These are phyloP conservation scores for Erysimum cheiranthoides DNA, from an alignment of 345 rosid species.

Conservation along the genomic window DNA sequence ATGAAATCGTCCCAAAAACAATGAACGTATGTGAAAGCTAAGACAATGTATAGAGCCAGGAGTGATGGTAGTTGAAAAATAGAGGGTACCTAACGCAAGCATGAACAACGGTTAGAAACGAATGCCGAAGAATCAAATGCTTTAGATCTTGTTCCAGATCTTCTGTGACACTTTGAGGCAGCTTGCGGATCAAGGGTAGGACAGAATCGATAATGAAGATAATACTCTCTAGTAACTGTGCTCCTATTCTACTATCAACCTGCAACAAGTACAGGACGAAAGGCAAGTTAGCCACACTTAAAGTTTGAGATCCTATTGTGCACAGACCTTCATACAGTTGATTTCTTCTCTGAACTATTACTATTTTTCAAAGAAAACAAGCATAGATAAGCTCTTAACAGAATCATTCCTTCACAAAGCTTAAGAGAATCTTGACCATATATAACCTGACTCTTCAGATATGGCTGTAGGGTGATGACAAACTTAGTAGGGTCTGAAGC, in stretches of 20 bases:
- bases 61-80: conserved; percentile 31
- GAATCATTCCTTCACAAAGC: conserved; percentile 28
- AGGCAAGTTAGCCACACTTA: conserved; percentile 31
- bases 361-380: conserved; percentile 25
- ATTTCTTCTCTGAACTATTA: conserved; percentile 18
- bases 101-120: conserved; percentile 97
- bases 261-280: conserved; percentile 49
- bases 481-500: conserved; percentile 92
- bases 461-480: conserved; percentile 92
- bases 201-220: conserved; percentile 89
- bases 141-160: conserved; percentile 97
- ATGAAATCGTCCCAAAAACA: conserved; percentile 26
- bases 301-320: conserved; percentile 6
- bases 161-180: conserved; percentile 75
- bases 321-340: conserved; percentile 19
- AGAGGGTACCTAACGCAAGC: conserved; percentile 88
- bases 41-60: conserved; percentile 11
- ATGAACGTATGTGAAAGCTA: conserved; percentile 21
- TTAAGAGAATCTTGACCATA: conserved; percentile 27
- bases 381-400: conserved; percentile 26
- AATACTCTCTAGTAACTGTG: conserved; percentile 92
- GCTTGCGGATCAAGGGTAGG: conserved; percentile 82
- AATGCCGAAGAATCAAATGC: conserved; percentile 92
- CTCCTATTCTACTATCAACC: conserved; percentile 86
- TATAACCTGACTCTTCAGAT: conserved; percentile 92